Base-by-base conservation (phyloP, 2,329 filamentous ascomycete genomes). In the Teratosphaeria epicoccoides region DNA sequence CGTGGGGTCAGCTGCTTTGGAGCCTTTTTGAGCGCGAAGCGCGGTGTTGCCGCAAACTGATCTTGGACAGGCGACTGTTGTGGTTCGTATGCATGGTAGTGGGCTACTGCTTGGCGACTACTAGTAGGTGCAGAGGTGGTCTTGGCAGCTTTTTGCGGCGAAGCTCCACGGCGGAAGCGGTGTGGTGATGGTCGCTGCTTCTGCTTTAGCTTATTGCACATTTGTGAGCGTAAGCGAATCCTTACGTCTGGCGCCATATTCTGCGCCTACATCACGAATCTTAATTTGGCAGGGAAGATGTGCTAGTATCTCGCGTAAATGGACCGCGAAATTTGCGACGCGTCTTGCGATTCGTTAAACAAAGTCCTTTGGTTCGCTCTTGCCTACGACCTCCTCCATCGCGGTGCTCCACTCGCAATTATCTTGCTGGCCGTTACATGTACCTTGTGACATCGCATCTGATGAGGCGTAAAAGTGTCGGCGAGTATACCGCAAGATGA, bases 41-140 rank as follows among this genome's bases (percentile, higher is more conserved):
- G 57, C 40, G 63, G 62, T 22, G 61, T 56, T 7, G 55, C 50
- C n/a, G 60, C 62, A 28, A 65, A 65, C 47, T 65, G 61, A 10
- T 44, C 49, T 37, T 44, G 40, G 24, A 54, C 24, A 44, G 45
- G 52, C 28, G 54, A 33, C 12, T 49, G 46, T 20, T 40, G 50
- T 10, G 23, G 28, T 6, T 24, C 10, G 26, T 25, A 14, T 17
- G 7, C 3, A 7, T 1, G 14, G 20, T n/a, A 4, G 7, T 40
- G 33, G n/a, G 17, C 33, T n/a, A 17, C 33, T 40, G 33, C 33
- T n/a, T 40, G 33, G 33, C 33, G 33, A 40, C n/a, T n/a, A n/a
- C n/a, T n/a, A n/a, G n/a, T 17, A 9, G 14, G 33, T 40, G 33
- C 7, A 17, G 33, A 17, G 9, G 9, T 7, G 20, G 33, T 14